Conservation (phyloP, 192 early-diverging fungal genomes). For the Umbelopsis isabellina region DNA sequence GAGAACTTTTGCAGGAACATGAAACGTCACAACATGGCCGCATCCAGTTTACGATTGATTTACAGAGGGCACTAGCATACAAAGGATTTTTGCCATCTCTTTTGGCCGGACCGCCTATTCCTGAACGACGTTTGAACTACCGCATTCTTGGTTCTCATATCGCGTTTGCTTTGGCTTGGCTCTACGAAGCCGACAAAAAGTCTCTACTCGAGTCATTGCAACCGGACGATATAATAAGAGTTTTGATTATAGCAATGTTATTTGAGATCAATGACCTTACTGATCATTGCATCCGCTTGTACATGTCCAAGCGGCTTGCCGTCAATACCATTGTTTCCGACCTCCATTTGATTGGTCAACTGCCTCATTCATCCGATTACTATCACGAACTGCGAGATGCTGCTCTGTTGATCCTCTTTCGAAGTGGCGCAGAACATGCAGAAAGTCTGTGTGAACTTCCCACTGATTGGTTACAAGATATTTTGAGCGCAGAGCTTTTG, state of each 20-base stretch:
- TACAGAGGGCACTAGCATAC: slow-evolving; percentile 23
- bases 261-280: slow-evolving; percentile 34
- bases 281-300: slow-evolving; percentile 24
- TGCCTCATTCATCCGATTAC: slow-evolving; percentile 26
- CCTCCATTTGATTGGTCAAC: slow-evolving; percentile 34
- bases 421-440: slow-evolving; percentile 31
- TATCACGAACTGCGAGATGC: slow-evolving; percentile 38
- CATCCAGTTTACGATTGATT: slow-evolving; percentile 28
- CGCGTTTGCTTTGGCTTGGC: slow-evolving; percentile 33
- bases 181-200: slow-evolving; percentile 24
- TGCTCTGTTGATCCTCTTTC: slow-evolving; percentile 30
- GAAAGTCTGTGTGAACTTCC: slow-evolving; percentile 27
- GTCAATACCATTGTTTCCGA: slow-evolving; percentile 30
- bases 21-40: not conserved
- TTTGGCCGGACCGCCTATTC: slow-evolving; percentile 19
- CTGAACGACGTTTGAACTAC: slow-evolving; percentile 29
- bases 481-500: slow-evolving; percentile 37
- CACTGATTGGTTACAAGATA: slow-evolving; percentile 37
- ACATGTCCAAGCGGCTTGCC: slow-evolving; percentile 28
- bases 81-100: slow-evolving; percentile 32
- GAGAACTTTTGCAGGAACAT: slow-evolving; percentile 25
- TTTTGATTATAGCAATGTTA: slow-evolving; percentile 29
- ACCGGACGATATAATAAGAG: slow-evolving; percentile 30
- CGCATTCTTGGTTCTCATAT: slow-evolving; percentile 34
- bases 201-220: slow-evolving; percentile 8